These are phyloP conservation scores for Cryptococcus sp. DNA, from an alignment of 1,284 basidiomycete species.

Conservation along the genomic window DNA sequence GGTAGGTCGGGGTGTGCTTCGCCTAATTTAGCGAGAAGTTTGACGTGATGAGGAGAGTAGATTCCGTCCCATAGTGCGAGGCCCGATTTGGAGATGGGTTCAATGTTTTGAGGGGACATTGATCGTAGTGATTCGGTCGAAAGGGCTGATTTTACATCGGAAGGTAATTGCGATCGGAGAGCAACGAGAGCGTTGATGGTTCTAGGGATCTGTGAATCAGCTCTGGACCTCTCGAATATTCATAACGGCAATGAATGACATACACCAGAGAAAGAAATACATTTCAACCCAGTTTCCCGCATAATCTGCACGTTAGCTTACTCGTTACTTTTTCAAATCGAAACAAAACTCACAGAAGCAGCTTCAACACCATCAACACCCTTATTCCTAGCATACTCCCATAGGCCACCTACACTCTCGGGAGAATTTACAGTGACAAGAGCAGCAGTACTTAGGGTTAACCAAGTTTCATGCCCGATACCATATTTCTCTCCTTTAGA, in stretches of 20 bases:
- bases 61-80: conserved; percentile 76
- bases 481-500: conserved; percentile 3
- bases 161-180: conserved; percentile 66
- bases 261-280: conserved; percentile 86
- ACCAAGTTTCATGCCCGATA: conserved; percentile 24
- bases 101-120: conserved; percentile 2
- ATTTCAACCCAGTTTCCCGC: conserved; percentile 90
- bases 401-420: conserved; percentile 34
- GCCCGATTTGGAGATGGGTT: conserved; percentile 5
- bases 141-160: conserved; percentile 68
- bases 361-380: conserved; percentile 20
- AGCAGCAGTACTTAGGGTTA: conserved; percentile 36
- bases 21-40: conserved; percentile 82
- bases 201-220: conserved; percentile 10
- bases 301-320: conserved; percentile 54
- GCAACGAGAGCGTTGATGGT: conserved; percentile 77
- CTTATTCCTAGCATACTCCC: conserved; percentile 27
- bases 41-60: conserved; percentile 82
- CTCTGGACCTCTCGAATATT: background rate
- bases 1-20: conserved; percentile 63
- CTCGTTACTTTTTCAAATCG: background rate
- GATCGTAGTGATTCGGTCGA: conserved; percentile 65
- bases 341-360: conserved; percentile 12
- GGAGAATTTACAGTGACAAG: conserved; percentile 45
- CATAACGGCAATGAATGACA: no score